Evolutionary conservation across 2,329 filamentous ascomycete genomes (phyloP), one percentile per base, ranked within the genome.

Genomic region (Lasiodiplodia gonubiensis): DNA sequence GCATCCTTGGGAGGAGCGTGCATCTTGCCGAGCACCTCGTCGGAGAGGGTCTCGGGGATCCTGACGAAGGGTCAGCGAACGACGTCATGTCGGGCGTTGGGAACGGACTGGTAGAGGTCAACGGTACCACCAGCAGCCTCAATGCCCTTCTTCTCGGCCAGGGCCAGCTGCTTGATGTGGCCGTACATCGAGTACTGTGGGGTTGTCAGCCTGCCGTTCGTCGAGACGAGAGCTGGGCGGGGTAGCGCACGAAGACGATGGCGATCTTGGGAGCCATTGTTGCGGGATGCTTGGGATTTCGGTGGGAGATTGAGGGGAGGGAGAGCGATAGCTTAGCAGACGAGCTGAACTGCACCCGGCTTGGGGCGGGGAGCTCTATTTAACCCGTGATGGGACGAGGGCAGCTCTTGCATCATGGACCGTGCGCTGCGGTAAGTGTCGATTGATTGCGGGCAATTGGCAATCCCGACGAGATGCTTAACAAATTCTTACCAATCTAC

Each of bases 61-160:
- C 89, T 91, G 69, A 14, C 10, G 11, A 21, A 69, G 67, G 27
- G 69, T 70, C 59, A 64, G 63, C 25, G 48, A 4, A 35, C 37
- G 65, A 4, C 33, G 39, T n/a, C 46, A 33, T 33, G 30, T 1
- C 2, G 8, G 30, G 30, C 8, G 30, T 33, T 33, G 30, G 30
- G 37, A 68, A 76, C 87, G 70, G 83, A 90, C 89, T 97, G 93
- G 88, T 85, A 97, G 77, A 98, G 78, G 75, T 94, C 91, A 81
- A 85, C 93, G 53, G 85, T 83, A 71, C 94, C 94, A 71, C 95
- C 95, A 70, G 93, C 93, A 76, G 90, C 88, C 83, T 94, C 90
- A 76, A 97, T 92, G 78, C 95, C 95, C 76, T 87, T 89, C 86
- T 94, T 92, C 85, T 98, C 94, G 71, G 93, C 93, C 80, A 95